Evolutionary conservation across 768 basidiomycete genomes (phyloP).

Genomic region (Leccinum truebloodii): DNA sequence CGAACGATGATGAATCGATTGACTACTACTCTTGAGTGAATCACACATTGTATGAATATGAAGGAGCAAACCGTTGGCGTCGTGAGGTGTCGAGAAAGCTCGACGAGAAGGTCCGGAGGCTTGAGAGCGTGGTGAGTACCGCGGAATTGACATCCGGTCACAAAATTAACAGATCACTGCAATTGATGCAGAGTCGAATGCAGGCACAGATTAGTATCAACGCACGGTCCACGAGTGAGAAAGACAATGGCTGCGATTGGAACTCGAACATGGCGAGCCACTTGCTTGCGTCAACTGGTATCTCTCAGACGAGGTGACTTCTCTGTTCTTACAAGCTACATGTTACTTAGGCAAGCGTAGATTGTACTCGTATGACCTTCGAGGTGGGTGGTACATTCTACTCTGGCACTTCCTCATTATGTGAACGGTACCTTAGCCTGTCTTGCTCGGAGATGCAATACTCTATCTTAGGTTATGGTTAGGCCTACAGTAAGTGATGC

Average conservation of each 20-base stretch:
- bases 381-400: slow-evolving; percentile 45
- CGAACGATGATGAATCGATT: slow-evolving; percentile 95
- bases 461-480: slow-evolving; percentile 8
- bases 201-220: slow-evolving; percentile 64
- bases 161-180: not conserved
- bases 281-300: slow-evolving; percentile 60
- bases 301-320: slow-evolving; percentile 75
- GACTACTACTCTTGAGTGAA: slow-evolving; percentile 70
- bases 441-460: slow-evolving; percentile 52
- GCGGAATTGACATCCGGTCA: not conserved
- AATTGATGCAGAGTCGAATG: slow-evolving; percentile 53
- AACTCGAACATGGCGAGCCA: slow-evolving; percentile 46
- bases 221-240: slow-evolving; percentile 70
- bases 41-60: slow-evolving; percentile 84
- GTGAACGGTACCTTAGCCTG: slow-evolving; percentile 37
- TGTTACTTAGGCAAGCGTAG: slow-evolving; percentile 38
- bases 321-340: not conserved
- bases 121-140: slow-evolving; percentile 71
- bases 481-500: slow-evolving; percentile 3
- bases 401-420: slow-evolving; percentile 42
- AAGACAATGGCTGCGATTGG: slow-evolving; percentile 60
- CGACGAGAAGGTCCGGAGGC: slow-evolving; percentile 73
- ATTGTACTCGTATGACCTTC: slow-evolving; percentile 56
- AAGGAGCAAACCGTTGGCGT: slow-evolving; percentile 85
- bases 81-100: slow-evolving; percentile 73